Base-by-base conservation (phyloP, 768 basidiomycete genomes). In the Mycena crocata region DNA sequence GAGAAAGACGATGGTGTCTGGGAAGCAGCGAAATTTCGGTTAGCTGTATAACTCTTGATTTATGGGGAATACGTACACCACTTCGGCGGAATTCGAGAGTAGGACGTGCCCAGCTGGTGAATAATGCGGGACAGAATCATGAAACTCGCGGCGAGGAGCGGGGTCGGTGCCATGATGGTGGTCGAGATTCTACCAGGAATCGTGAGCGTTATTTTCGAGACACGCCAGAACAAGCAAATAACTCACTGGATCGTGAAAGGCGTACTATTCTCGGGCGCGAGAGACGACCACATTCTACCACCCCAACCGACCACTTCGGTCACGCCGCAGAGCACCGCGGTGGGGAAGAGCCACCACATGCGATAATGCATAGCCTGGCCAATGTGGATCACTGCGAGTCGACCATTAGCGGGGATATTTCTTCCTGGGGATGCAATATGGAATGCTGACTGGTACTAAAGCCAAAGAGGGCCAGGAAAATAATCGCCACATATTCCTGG, bases 91-190 rank as follows among this genome's bases (percentile, higher is more conserved):
- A 89, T 73, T 1, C 86, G 79, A 66, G 86, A 88, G 72, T 87
- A 90, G n/a, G 76, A 72, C 1, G 78, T 57, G 0, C 88, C 89
- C 2, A 88, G 69, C 1, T 69, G 71, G 4, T 67, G 48, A 15
- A 87, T 83, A 50, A 88, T 79, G 10, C 75, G 73, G 2, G 84
- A 84, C 35, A 88, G 79, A 31, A 87, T 82, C 31, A 87, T 74
- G 68, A 89, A 90, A 64, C 82, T 85, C 6, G 81, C 88, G 0
- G 88, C 89, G 6, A 89, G 74, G 14, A 89, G 77, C 1, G 87
- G 87, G 0, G 87, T 89, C 0, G 89, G 89, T 1, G 82, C 86
- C 13, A 88, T 63, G 51, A 88, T 85, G 0, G 85, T 86, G 2
- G 78, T 73, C 3, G 78, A 75, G 3, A 82, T 82, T 62, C 84